phyloP scores from a whole-genome alignment of 106 monocot species.

The Platanthera zijinensis region DNA sequence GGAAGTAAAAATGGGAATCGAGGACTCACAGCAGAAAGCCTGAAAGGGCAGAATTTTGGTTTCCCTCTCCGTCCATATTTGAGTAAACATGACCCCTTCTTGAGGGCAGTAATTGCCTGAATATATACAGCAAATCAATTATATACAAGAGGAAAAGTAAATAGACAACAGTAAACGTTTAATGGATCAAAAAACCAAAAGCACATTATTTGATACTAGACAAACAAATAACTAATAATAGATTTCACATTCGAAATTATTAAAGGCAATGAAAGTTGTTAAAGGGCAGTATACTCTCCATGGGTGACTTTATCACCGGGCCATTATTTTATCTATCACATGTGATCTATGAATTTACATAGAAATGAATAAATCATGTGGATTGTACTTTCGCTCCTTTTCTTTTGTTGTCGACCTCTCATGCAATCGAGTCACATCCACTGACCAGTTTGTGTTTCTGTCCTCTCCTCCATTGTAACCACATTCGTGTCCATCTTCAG shows the following conservation, averaged over 20 bases:
- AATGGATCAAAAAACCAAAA: background rate
- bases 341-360: no score
- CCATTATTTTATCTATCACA: no score
- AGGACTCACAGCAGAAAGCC: slow-evolving; percentile 61
- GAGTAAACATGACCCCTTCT: slow-evolving; percentile 11
- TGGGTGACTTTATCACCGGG: background rate
- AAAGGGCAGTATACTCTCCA: background rate
- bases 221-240: background rate
- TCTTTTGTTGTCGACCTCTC: no score
- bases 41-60: slow-evolving; percentile 75
- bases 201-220: background rate
- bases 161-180: background rate
- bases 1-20: background rate
- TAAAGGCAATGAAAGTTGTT: background rate
- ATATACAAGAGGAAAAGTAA: background rate
- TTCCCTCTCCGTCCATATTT: slow-evolving; percentile 38
- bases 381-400: no score
- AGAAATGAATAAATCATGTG: no score
- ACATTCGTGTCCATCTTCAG: no score
- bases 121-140: background rate
- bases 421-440: no score
- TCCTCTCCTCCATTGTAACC: no score
- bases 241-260: background rate
- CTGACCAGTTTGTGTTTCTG: no score
- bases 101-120: slow-evolving; percentile 10